Base-by-base conservation (phyloP, 108 stramenopile species). In the Ochromonas danica region DNA sequence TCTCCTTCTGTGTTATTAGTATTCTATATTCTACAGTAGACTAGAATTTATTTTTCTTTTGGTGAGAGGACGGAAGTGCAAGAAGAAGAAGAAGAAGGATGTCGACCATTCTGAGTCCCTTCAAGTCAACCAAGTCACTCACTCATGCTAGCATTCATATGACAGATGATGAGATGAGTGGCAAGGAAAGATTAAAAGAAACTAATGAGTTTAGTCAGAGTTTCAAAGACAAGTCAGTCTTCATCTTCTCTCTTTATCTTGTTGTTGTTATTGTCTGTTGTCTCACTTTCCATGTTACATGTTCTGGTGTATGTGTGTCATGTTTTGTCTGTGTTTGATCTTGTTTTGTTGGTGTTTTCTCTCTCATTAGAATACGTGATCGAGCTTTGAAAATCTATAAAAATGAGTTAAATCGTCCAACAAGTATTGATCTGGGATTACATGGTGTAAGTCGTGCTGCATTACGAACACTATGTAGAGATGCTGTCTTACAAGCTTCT, bases 301-400 rank as follows among this genome's bases (percentile, higher is more conserved):
- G 45, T 14, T 14, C 45, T 51, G 22, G 6, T 51, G 22, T 51
- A 51, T 14, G 6, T 6, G 14, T 14, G 45, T 51, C 22, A 51
- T 51, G 6, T 14, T 51, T 6, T 51, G 6, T 14, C 45, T 51
- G 22, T 51, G 22, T 51, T 51, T 14, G 22, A 22, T 51, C 6
- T 22, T 14, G 6, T 14, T 6, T 51, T 14, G 6, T 14, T 51
- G 22, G 22, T 67, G 31, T 67, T 67, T 28, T 35, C 35, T 31
- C 35, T 36, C 25, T 67, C 63, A 14, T 31, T 67, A 67, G 63
- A 22, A 33, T 25, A 14, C 63, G 63, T 31, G 63, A 67, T 35
- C 3, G 63, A 67, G 63, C 63, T 14, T 33, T 67, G 6, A 67
- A 67, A 36, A 67, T 67, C 25, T 67, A 67, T 36, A 67, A 67